These are phyloP conservation scores for Dothistroma septosporum DNA, from an alignment of 2,329 filamentous ascomycete species.

Conservation along the genomic window DNA sequence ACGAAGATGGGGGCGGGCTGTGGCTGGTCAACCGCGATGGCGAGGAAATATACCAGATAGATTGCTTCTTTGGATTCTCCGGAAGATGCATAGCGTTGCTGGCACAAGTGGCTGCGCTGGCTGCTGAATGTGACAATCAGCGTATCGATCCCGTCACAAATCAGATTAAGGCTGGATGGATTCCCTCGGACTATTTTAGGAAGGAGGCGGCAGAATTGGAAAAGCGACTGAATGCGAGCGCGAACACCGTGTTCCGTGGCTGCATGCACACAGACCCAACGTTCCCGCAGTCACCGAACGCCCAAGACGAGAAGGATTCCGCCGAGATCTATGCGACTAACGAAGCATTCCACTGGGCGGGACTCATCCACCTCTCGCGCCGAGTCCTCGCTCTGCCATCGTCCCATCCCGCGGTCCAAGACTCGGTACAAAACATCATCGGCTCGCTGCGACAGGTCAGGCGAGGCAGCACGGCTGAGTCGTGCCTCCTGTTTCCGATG, in stretches of 20 bases:
- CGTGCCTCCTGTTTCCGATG: constrained; percentile 72
- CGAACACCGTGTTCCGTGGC: constrained; percentile 40
- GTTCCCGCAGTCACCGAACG: constrained; percentile 32
- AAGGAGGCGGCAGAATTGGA: constrained; percentile 58
- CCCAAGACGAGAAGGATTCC: constrained; percentile 50
- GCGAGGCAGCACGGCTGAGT: constrained; percentile 66
- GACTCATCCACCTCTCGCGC: constrained; percentile 69
- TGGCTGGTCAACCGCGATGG: constrained; percentile 36
- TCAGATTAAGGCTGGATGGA: constrained; percentile 53
- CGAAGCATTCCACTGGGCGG: constrained; percentile 74
- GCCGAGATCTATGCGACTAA: constrained; percentile 68
- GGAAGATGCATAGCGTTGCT: constrained; percentile 66
- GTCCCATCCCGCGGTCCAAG: constrained; percentile 57
- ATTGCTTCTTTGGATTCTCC: constrained; percentile 77
- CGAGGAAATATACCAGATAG: constrained; percentile 56
- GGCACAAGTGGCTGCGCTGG: constrained; percentile 67
- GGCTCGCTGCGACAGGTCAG: constrained; percentile 59
- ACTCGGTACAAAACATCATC: constrained; percentile 60
- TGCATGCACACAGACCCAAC: constrained; percentile 42
- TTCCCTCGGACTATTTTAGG: constrained; percentile 52
- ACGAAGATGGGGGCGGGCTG: constrained; percentile 34
- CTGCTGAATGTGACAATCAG: constrained; percentile 62
- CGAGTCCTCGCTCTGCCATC: constrained; percentile 63
- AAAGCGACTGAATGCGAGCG: constrained; percentile 56
- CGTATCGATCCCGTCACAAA: constrained; percentile 55